Evolutionary conservation across 1,284 basidiomycete genomes (phyloP).

Genomic region (Heterobasidion occidentale): DNA sequence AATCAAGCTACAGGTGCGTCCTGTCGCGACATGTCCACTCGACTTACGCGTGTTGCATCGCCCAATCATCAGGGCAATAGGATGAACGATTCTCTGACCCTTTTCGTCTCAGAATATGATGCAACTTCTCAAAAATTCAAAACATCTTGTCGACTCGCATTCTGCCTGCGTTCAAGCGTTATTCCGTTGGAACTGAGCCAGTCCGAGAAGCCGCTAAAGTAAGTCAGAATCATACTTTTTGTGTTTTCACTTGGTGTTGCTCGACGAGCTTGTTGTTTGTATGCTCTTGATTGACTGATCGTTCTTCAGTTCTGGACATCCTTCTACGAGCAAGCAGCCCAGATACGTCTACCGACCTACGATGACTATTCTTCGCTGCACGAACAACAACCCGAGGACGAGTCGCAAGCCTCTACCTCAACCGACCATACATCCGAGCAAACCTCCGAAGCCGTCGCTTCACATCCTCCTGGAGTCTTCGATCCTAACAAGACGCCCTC

Average conservation of each 20-base stretch:
- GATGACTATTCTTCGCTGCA: constrained; percentile 43
- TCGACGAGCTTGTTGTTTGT: neutral
- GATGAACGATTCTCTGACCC: too few species aligned
- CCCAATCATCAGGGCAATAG: too few species aligned
- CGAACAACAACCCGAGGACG: constrained; percentile 23
- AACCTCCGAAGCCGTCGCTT: constrained; percentile 16
- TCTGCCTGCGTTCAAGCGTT: constrained; percentile 83
- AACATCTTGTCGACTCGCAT: constrained; percentile 78
- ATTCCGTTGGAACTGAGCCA: constrained; percentile 79
- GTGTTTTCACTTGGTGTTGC: neutral
- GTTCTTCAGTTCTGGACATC: constrained; percentile 81
- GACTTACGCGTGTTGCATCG: neutral
- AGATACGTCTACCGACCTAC: constrained; percentile 70
- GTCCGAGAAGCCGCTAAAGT: constrained; percentile 86
- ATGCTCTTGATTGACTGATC: neutral
- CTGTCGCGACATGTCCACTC: constrained; percentile 2
- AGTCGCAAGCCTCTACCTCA: neutral
- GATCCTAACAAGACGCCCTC: constrained; percentile 34
- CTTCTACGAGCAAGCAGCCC: constrained; percentile 89
- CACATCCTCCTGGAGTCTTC: constrained; percentile 11
- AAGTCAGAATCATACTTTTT: constrained; percentile 13
- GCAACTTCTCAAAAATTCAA: constrained; percentile 87
- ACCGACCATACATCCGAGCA: constrained; percentile 23
- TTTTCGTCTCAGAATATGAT: constrained; percentile 69
- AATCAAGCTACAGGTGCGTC: constrained; percentile 66